Evolutionary conservation across 1,284 basidiomycete species (phyloP).

Genomic region (Hemileia vastatrix): DNA sequence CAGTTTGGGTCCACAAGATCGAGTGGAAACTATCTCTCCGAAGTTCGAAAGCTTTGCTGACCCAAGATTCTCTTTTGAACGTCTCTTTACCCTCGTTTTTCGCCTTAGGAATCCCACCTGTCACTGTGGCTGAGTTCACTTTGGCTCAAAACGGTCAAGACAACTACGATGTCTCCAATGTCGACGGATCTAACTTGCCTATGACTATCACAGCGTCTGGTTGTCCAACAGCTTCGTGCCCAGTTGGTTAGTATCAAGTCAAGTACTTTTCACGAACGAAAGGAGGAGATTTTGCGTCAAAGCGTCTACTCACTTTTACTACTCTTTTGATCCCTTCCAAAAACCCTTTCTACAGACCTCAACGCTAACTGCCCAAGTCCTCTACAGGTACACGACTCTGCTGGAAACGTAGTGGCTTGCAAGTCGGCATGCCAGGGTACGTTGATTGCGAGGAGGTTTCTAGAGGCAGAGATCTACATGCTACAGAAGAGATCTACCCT

Average conservation of each 20-base stretch:
- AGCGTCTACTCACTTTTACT: no score
- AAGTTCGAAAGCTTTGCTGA: no score
- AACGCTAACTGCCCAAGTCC: slow-evolving; percentile 23
- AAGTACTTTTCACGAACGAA: no score
- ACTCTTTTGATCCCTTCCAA: no score
- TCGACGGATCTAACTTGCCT: slow-evolving; percentile 37
- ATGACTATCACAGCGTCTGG: slow-evolving; percentile 27
- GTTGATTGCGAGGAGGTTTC: neutral
- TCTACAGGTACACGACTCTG: slow-evolving; percentile 17
- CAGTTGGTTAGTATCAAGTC: neutral
- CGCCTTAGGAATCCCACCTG: slow-evolving; percentile 33
- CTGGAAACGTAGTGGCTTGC: slow-evolving; percentile 16
- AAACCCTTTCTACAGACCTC: slow-evolving; percentile 5
- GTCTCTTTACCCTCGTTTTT: neutral
- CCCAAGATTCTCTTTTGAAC: neutral
- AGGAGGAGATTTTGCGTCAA: no score
- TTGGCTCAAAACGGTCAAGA: slow-evolving; percentile 26
- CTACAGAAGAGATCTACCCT: no score
- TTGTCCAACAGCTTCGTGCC: slow-evolving; percentile 24
- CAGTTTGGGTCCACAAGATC: slow-evolving; percentile 9
- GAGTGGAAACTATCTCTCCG: neutral
- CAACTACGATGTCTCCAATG: slow-evolving; percentile 36
- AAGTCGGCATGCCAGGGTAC: slow-evolving; percentile 20
- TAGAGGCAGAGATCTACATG: neutral
- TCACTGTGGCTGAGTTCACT: slow-evolving; percentile 30